Evolutionary conservation across 768 basidiomycete species (phyloP), one percentile per base, ranked within the genome.

Genomic region (Lactarius evosmus): DNA sequence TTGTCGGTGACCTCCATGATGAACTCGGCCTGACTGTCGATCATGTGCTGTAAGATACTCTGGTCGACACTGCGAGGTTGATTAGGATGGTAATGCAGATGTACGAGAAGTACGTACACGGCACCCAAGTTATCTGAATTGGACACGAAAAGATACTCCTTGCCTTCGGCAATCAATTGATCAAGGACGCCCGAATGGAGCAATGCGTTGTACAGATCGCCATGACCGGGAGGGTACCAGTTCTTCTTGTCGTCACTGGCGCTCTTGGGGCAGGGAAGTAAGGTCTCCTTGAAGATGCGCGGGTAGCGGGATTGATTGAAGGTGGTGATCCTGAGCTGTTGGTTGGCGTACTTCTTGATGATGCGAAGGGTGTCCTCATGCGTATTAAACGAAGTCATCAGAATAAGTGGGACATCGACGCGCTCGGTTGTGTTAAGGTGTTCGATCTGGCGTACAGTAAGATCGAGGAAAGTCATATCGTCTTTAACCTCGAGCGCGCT

Each of bases 381-480:
- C 8, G 87, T 89, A 78, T 89, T 89, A 79, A 89, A 89, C 57
- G 87, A 88, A 70, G 88, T 89, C 87, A 89, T 89, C 70, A 89
- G 82, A 74, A 89, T 87, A 73, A 89, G 85, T 1, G 88, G 88
- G 58, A 89, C 88, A 75, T 89, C 85, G 72, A 82, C 83, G 61
- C 79, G 77, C 77, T 81, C 76, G 52, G 77, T 75, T 33, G 81
- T 82, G 76, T 87, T 88, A 69, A 87, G 81, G 71, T 88, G 88
- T 78, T 89, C 85, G 66, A 87, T 83, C 74, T 85, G 82, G 68
- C 82, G 78, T 57, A 86, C 84, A 56, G 79, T 82, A 49, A 86
- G 76, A 69, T 89, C 87, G 67, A 89, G 78, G 79, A 87, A 87
- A 1, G 79, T 87, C 82, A 85, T 83, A 67, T 83, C 83, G 68